phyloP scores from a whole-genome alignment of 495 filamentous ascomycete species.

The Hypoxylon lienhwacheense region DNA sequence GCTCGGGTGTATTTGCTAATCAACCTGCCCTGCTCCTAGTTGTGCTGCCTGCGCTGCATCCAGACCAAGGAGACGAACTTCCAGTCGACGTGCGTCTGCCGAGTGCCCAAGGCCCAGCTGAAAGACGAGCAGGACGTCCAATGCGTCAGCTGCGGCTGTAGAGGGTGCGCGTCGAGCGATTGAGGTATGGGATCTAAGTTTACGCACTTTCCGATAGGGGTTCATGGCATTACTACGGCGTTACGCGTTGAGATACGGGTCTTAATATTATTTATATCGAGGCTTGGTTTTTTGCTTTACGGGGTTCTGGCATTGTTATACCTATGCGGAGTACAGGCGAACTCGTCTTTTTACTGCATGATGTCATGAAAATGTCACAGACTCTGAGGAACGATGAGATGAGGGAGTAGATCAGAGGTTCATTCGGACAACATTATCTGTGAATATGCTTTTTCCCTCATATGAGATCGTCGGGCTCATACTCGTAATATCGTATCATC shows the following conservation, averaged over 20 bases:
- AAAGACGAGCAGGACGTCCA: constrained; percentile 89
- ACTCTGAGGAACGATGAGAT: constrained; percentile 3
- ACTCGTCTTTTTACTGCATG: constrained; percentile 16
- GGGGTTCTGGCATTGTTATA: constrained; percentile 20
- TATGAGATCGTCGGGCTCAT: constrained; percentile 10
- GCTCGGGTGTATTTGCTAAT: neutral
- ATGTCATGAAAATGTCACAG: constrained; percentile 13
- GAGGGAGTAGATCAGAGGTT: constrained; percentile 18
- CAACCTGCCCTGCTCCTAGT: constrained; percentile 45
- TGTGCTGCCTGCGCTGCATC: constrained; percentile 94
- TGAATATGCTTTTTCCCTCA: neutral
- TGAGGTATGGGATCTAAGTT: constrained; percentile 39
- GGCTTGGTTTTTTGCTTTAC: too few relatives aligned
- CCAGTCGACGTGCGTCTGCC: constrained; percentile 95
- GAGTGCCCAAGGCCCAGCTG: constrained; percentile 87
- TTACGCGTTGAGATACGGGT: constrained; percentile 29
- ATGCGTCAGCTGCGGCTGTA: constrained; percentile 95
- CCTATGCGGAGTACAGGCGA: constrained; percentile 16
- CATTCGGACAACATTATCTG: constrained; percentile 9
- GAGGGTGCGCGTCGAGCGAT: constrained; percentile 86
- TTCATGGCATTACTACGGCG: constrained; percentile 33
- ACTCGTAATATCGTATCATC: constrained; percentile 15
- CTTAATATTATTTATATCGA: too few relatives aligned
- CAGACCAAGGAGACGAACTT: constrained; percentile 99
- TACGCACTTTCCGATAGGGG: constrained; percentile 14